Base-by-base conservation (phyloP, 2,329 filamentous ascomycete genomes). In the Botrytis tulipae region DNA sequence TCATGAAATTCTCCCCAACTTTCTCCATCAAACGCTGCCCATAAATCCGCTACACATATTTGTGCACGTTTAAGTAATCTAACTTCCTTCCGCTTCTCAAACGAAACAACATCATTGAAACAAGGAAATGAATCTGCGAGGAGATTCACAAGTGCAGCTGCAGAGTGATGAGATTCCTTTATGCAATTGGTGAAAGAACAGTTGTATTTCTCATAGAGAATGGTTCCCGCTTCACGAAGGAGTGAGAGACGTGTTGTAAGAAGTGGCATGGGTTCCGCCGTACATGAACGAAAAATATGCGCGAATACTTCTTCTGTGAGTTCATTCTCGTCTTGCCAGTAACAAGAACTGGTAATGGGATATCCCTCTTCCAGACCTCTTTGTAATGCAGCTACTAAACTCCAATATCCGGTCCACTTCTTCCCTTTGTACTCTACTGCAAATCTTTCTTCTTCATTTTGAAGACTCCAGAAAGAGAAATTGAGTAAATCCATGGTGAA, bases 401-500 rank as follows among this genome's bases (percentile, higher is more conserved):
- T 97, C 91, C 93, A 97, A 82, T 99, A 99, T 5, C 96, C 96
- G 0, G 94, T 98, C 94, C 94, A 98, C 73, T 83, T 89, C 82
- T 89, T 91, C 42, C 90, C 94, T 63, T 87, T 88, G 82, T 98
- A 98, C 73, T 93, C 91, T 60, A 99, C 88, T 16, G 92, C 88
- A 82, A 95, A 99, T 18, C 94, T 87, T 78, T 95, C 90, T 18
- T 92, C 90, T 4, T 82, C 79, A 74, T 86, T 83, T 29, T 76
- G 78, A 70, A 93, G 91, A 22, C 93, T 97, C 96, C 96, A 99
- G 82, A 99, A 99, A 35, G 92, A 97, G 81, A 98, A 99, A 81
- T 99, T 99, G 69, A 99, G 85, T 42, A 99, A 83, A 81, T 99
- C 96, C 94, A 99, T 97, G 32, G 93, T 94, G 82, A 99, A 98